Evolutionary conservation across 345 rosid species (phyloP), one percentile per base, ranked within the genome.

Genomic region (Hibiscus mutabilis): DNA sequence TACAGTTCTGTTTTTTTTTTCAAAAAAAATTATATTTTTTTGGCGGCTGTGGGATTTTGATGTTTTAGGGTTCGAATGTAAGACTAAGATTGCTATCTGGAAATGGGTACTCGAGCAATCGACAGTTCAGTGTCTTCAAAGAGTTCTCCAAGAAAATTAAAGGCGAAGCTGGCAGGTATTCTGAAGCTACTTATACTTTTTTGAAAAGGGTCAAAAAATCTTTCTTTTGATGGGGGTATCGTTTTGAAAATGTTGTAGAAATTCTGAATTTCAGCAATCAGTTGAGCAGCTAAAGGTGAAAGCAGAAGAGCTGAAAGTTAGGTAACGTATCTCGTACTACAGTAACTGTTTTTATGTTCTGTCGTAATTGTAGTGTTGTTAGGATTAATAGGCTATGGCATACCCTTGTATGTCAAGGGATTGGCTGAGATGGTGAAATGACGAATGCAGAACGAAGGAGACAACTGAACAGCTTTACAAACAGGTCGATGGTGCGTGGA

Each of bases 381-480:
- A 86, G 87, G 55, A 21, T 75, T 81, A 75, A 61, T 82, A 84
- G 87, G 87, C 86, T 86, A 77, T 76, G 83, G 67, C 82, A 83
- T 83, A 76, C 84, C 61, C 58, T 83, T 79, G 85, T 86, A 78
- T 84, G 85, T 84, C 84, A 81, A 86, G 78, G 82, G 80, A 80
- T 83, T 76, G 49, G 82, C 87, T 87, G 86, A 89, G 88, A 83
- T 82, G 85, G 78, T 88, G 83, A 80, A 84, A 78, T 89, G 86
- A 82, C 76, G 74, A 83, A 82, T 87, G 89, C 91, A 91, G 97
- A 89, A 90, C 97, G 2, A 94, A 91, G 86, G 86, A 91, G 88
- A 91, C 86, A 57, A 81, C 95, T 56, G 92, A 89, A 89, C 82
- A 90, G 89, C 85, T 94, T 25, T 90, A 88, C 85, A 90, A 85